Evolutionary conservation across 352 stramenopile genomes (phyloP), one percentile per base, ranked within the genome.

Genomic region (Phytophthora citricola): DNA sequence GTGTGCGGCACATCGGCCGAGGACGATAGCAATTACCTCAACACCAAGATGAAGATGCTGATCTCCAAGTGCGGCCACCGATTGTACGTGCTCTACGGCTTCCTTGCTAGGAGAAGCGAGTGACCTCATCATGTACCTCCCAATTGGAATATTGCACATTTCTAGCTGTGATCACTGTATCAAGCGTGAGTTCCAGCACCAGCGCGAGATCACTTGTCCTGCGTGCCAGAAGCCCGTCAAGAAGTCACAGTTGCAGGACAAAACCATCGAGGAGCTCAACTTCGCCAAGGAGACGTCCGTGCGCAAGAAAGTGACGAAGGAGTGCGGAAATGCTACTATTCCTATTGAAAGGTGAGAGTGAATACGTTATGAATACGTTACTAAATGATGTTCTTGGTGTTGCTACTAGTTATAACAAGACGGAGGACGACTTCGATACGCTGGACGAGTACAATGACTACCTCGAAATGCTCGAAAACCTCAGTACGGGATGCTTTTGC

Each of bases 1-100:
- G 88, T 95, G 38, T 96, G 88, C 73, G 87, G 88, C 65, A 96
- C 88, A 63, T 92, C 85, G 22, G 75, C 75, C 31, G 86, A 96
- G 56, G 87, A 95, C 57, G 87, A 96, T 74, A 86, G 75, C 69
- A 96, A 96, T 72, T 90, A 93, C 64, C 83, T 96, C 58, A 96
- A 96, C 73, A 96, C 87, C 17, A 94, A 93, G 75, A 96, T 96
- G 89, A 96, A 95, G 73, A 94, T 96, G 83, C 86, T 94, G 60
- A 96, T 96, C 71, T 95, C 89, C 54, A 95, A 96, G 73, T 96
- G 89, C 46, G 87, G 89, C 54, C 89, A 96, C 60, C 87, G 87
- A 73, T 95, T 94, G 89, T 96, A 76, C 65, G 89, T 89, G 14
- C 12, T 26, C 15, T 17, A 29, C 20, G 4, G 5, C 14, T 24